Base-by-base conservation (phyloP, 1,284 basidiomycete genomes). In the Pterula multifida region DNA sequence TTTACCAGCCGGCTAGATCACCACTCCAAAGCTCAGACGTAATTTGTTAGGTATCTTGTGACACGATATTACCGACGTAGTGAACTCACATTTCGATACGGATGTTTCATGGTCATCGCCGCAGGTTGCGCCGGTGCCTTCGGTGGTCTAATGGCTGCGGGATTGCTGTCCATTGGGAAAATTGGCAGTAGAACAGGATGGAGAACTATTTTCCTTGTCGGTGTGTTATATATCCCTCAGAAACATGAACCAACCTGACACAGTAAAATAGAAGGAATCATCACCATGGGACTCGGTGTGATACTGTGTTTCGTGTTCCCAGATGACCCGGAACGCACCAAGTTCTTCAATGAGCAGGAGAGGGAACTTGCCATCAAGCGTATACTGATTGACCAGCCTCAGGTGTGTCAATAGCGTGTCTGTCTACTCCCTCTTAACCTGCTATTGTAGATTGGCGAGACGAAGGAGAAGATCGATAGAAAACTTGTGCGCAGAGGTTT, bases 21-120 rank as follows among this genome's bases (percentile, higher is more conserved):
- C n/a, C n/a, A n/a, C n/a, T n/a, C 28, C 6, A 6, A 15, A 15
- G 6, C 28, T 6, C 15, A 6, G 28, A 32, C 6, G n/a, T n/a
- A n/a, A n/a, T 35, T 35, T n/a, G 11, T 45, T 26, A 47, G 23
- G 22, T 47, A 47, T 23, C 24, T 47, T 13, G 6, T 47, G 22
- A 47, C 45, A 6, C 45, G 45, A 11, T 47, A 24, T 23, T 47
- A 47, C 45, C 45, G 45, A 9, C 45, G 45, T 24, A 6, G 15
- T 6, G 45, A 47, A 23, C 22, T 47, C 6, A 47, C 45, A 12
- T 23, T 47, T 19, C 45, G 45, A 13, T 25, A 25, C 24, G 45
- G 45, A 4, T 47, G 45, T 19, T 47, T 47, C 45, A 47, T 47
- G 45, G 12, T 47, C 15, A n/a, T 47, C 45, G 45, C 45, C 22